phyloP scores from a whole-genome alignment of 805 yeast species.

The Candida multigemmis region DNA sequence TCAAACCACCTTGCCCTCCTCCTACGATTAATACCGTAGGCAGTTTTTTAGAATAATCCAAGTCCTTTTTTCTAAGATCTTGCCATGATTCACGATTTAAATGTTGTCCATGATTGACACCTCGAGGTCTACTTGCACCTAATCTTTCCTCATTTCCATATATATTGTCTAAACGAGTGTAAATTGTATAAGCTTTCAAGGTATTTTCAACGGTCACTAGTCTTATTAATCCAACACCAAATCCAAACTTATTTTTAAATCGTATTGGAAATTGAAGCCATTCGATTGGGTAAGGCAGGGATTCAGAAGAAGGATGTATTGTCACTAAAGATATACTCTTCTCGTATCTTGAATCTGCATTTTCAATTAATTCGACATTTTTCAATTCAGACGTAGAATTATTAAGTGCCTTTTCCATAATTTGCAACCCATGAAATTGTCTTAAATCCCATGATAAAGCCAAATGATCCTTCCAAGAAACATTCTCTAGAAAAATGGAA shows the following conservation, averaged over 20 bases:
- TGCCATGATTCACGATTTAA: constrained; percentile 27
- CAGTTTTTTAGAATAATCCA: constrained; percentile 18
- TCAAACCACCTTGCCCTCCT: constrained; percentile 39
- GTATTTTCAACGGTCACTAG: constrained; percentile 13
- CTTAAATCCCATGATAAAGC: constrained; percentile 21
- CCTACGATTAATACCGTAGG: constrained; percentile 38
- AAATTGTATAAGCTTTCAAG: constrained; percentile 22
- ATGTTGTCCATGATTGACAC: constrained; percentile 32
- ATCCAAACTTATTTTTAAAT: constrained; percentile 20
- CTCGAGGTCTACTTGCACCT: constrained; percentile 22
- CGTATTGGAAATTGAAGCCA: constrained; percentile 24
- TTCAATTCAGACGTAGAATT: constrained; percentile 8
- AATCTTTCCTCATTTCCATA: constrained; percentile 19
- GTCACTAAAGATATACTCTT: constrained; percentile 17
- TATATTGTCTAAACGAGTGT: constrained; percentile 23
- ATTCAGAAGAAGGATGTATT: constrained; percentile 14
- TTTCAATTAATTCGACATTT: constrained; percentile 15
- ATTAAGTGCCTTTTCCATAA: constrained; percentile 11
- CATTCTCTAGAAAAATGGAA: constrained; percentile 4
- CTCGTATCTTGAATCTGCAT: constrained; percentile 17
- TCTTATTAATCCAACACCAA: constrained; percentile 21
- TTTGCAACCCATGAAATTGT: constrained; percentile 18
- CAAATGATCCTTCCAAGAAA: constrained; percentile 30
- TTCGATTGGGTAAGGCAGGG: constrained; percentile 18
- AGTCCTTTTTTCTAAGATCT: constrained; percentile 21